Conservation (phyloP, 345 rosid species). For the Lepidium didymum region DNA sequence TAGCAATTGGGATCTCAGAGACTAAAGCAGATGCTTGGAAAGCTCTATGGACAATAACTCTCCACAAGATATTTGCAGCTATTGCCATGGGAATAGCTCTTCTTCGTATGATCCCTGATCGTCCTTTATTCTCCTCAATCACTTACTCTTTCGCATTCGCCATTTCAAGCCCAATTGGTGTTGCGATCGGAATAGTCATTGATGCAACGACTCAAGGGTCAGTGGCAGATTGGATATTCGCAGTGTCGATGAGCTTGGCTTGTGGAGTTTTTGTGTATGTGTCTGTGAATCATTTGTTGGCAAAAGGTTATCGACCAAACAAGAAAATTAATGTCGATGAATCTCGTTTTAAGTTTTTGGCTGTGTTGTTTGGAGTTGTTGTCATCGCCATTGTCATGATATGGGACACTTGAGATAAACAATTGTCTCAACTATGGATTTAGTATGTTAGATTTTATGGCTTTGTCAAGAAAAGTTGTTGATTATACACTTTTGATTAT, state of each 20-base stretch:
- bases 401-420: constrained; percentile 38
- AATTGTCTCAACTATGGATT: neutral
- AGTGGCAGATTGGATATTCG: constrained; percentile 68
- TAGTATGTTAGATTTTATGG: too few relatives aligned
- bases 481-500: too few relatives aligned
- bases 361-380: constrained; percentile 52
- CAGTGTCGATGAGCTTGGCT: constrained; percentile 71
- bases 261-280: constrained; percentile 77
- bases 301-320: constrained; percentile 51
- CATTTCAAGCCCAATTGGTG: constrained; percentile 66
- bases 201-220: constrained; percentile 70
- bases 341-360: constrained; percentile 45
- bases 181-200: constrained; percentile 64
- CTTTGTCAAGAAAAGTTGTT: too few relatives aligned
- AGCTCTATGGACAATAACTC: constrained; percentile 65
- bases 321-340: constrained; percentile 28
- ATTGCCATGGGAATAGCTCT: constrained; percentile 86
- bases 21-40: constrained; percentile 61
- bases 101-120: constrained; percentile 63
- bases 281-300: constrained; percentile 57
- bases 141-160: constrained; percentile 73
- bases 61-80: constrained; percentile 78
- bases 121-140: constrained; percentile 46
- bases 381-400: constrained; percentile 67
- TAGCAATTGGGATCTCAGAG: constrained; percentile 69